phyloP scores from a whole-genome alignment of 2,329 filamentous ascomycete genomes.

The Delphinella strobiligena region DNA sequence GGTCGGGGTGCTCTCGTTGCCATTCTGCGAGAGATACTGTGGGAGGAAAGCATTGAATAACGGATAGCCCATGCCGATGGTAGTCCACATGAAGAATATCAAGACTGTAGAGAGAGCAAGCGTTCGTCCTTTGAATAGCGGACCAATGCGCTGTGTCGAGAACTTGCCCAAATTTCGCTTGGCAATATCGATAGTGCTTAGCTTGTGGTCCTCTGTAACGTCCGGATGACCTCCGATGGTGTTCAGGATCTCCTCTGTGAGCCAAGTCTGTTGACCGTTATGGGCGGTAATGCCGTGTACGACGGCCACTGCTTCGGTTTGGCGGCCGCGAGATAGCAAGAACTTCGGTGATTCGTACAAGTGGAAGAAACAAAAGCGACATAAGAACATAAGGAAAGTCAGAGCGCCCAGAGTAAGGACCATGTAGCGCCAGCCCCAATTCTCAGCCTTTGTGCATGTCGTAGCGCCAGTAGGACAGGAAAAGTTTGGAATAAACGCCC shows the following conservation, averaged over 20 bases:
- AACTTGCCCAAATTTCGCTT: constrained; percentile 51
- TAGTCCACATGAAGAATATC: constrained; percentile 70
- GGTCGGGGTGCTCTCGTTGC: constrained; percentile 29
- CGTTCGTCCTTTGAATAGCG: constrained; percentile 43
- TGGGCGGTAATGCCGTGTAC: constrained; percentile 66
- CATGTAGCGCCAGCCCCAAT: constrained; percentile 66
- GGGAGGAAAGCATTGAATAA: constrained; percentile 87
- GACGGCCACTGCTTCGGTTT: constrained; percentile 67
- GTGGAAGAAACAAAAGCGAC: constrained; percentile 69
- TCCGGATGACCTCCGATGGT: constrained; percentile 39
- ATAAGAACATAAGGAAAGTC: constrained; percentile 65
- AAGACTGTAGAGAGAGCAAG: constrained; percentile 37
- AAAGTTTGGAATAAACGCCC: constrained; percentile 62
- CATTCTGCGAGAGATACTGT: constrained; percentile 57
- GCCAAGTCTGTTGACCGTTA: constrained; percentile 51
- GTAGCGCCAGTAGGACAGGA: constrained; percentile 31
- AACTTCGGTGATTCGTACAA: constrained; percentile 81
- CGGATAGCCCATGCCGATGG: constrained; percentile 76
- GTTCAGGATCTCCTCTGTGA: constrained; percentile 58
- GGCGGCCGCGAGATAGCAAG: constrained; percentile 61
- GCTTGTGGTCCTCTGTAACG: constrained; percentile 25
- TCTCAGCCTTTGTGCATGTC: constrained; percentile 35
- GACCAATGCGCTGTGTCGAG: constrained; percentile 52
- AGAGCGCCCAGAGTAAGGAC: constrained; percentile 57
- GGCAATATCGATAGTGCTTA: constrained; percentile 37